Evolutionary conservation across 305 asterid genomes (phyloP).

Genomic region (Fraxinus albicans): DNA sequence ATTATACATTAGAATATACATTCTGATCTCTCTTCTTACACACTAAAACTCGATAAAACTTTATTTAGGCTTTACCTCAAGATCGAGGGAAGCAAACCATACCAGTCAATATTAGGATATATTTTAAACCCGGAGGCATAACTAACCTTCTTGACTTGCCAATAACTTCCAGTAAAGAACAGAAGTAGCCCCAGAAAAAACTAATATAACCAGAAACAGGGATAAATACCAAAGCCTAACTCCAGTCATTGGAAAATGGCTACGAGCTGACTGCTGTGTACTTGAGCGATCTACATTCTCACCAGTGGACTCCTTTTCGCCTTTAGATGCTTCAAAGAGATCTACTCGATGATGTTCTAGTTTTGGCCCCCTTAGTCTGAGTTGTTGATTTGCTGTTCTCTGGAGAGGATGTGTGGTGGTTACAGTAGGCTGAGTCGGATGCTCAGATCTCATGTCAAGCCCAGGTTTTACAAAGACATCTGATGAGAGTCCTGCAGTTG

Average conservation of each 20-base stretch:
- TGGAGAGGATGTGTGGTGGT: conserved; percentile 34
- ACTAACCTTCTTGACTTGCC: conserved; percentile 12
- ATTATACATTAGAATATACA: not conserved
- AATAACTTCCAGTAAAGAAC: conserved; percentile 18
- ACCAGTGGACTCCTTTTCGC: conserved; percentile 15
- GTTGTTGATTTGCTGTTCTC: conserved; percentile 59
- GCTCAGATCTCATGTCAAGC: conserved; percentile 23
- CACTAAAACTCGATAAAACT: conserved; percentile 16
- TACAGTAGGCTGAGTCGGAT: conserved; percentile 22
- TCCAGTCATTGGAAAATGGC: not conserved
- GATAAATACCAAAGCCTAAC: not conserved
- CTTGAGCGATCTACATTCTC: conserved; percentile 9
- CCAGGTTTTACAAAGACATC: conserved; percentile 6
- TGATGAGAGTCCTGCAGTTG: conserved; percentile 14
- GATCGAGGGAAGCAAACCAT: not conserved
- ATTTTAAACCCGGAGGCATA: not conserved
- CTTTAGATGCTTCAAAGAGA: conserved; percentile 15
- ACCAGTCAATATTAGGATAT: not conserved
- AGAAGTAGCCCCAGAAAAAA: conserved; percentile 26
- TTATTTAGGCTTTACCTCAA: not conserved
- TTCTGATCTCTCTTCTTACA: not conserved
- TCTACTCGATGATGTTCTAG: conserved; percentile 11
- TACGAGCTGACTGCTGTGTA: not conserved
- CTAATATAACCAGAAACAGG: conserved; percentile 18
- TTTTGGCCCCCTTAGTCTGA: conserved; percentile 41